Conservation (phyloP, 2,329 filamentous ascomycete species). For the Alternaria consortialis region DNA sequence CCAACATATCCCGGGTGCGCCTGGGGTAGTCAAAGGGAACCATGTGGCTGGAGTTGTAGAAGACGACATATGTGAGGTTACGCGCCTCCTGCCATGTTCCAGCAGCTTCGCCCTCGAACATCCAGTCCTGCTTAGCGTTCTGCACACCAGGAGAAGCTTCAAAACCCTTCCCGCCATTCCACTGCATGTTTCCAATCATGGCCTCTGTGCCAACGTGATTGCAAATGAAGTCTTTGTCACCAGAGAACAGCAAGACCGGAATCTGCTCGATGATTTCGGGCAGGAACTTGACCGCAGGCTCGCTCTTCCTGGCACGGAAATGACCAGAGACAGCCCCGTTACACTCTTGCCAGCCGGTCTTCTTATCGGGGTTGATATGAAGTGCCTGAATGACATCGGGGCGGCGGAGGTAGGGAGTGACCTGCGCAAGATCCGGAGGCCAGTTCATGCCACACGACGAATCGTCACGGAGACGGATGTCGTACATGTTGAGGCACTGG, state of each 20-base stretch:
- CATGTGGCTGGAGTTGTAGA: constrained; percentile 98
- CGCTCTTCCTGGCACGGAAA: constrained; percentile 76
- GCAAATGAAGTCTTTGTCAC: constrained; percentile 93
- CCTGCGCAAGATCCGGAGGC: constrained; percentile 82
- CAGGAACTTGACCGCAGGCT: constrained; percentile 76
- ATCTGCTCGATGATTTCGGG: constrained; percentile 81
- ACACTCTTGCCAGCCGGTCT: constrained; percentile 91
- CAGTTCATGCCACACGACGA: constrained; percentile 96
- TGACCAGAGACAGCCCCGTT: constrained; percentile 76
- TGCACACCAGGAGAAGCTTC: constrained; percentile 85
- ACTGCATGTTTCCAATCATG: constrained; percentile 87
- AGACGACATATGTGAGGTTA: constrained; percentile 93
- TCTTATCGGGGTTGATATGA: constrained; percentile 82
- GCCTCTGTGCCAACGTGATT: constrained; percentile 95
- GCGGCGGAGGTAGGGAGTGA: constrained; percentile 86
- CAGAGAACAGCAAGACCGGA: constrained; percentile 87
- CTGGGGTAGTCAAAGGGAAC: constrained; percentile 93
- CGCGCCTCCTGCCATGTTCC: constrained; percentile 95
- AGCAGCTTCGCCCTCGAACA: constrained; percentile 85
- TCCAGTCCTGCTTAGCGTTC: constrained; percentile 94
- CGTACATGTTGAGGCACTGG: constrained; percentile 94
- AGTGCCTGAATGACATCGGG: constrained; percentile 81
- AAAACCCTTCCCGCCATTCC: constrained; percentile 92
- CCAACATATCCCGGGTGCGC: constrained; percentile 92
- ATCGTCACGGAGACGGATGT: constrained; percentile 82